Conservation (phyloP, 176 grass and related monocot species). For the Alloteropsis semialata region DNA sequence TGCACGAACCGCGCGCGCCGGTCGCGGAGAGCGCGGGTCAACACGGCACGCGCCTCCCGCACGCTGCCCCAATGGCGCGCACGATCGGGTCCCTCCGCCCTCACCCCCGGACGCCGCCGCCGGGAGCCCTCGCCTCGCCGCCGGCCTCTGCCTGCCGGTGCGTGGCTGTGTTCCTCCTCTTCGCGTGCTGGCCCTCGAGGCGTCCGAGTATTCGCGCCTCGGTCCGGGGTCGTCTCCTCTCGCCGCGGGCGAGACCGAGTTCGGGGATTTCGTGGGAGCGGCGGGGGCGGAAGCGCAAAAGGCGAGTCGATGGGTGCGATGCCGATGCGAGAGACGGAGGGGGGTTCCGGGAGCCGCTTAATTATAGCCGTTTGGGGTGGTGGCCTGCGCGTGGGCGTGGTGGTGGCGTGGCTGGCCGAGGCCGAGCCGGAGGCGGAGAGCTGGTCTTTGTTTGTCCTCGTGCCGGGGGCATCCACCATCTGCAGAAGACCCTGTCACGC, state of each 20-base stretch:
- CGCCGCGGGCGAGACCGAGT: not conserved
- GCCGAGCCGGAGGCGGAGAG: not conserved
- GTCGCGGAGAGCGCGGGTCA: not conserved
- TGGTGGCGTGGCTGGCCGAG: not conserved
- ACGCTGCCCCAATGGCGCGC: slow-evolving; percentile 19
- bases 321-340: not conserved
- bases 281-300: not conserved
- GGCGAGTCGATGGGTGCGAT: not conserved
- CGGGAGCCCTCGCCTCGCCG: not conserved
- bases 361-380: slow-evolving; percentile 67
- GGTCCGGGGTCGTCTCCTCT: not conserved
- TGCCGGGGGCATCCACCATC: slow-evolving; percentile 5
- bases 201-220: not conserved
- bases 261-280: not conserved
- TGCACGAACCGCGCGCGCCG: not conserved
- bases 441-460: slow-evolving; percentile 39
- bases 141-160: not conserved
- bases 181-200: not conserved
- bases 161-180: not conserved
- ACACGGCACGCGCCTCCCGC: not conserved
- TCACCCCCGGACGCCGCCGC: too few species aligned
- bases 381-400: slow-evolving; percentile 19
- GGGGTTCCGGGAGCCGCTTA: slow-evolving; percentile 32
- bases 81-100: not conserved
- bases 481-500: slow-evolving; percentile 3